Evolutionary conservation across 2,329 filamentous ascomycete species (phyloP).

Genomic region (Ophiostoma montium): DNA sequence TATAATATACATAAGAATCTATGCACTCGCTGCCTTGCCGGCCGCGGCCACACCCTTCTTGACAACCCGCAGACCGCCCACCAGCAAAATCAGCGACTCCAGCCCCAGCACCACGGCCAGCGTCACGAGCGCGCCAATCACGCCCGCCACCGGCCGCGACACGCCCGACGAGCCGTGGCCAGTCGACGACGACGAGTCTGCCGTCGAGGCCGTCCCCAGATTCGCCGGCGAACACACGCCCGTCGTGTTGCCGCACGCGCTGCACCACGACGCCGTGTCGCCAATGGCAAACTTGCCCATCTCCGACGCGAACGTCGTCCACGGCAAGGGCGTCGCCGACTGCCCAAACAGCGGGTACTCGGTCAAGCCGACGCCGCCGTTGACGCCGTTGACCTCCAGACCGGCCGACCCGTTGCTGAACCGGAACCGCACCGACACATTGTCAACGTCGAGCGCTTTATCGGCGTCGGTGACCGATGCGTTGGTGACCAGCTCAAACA

Average conservation of each 20-base stretch:
- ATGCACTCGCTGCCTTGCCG: constrained; percentile 8
- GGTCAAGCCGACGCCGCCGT: constrained; percentile 25
- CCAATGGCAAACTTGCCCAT: constrained; percentile 55
- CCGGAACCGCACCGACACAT: constrained; percentile 45
- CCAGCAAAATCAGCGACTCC: constrained; percentile 28
- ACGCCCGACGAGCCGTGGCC: constrained; percentile 29
- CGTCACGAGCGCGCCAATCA: constrained; percentile 60
- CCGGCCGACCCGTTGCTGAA: constrained; percentile 45
- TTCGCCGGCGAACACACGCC: constrained; percentile 42
- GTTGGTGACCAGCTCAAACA: constrained; percentile 56
- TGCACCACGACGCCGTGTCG: constrained; percentile 57
- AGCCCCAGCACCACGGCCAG: constrained; percentile 34
- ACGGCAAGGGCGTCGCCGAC: constrained; percentile 41
- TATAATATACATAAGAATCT: background rate
- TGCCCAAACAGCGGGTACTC: constrained; percentile 48
- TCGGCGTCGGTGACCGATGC: constrained; percentile 32
- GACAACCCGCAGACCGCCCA: constrained; percentile 31
- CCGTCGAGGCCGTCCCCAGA: constrained; percentile 15
- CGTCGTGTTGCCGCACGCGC: constrained; percentile 56
- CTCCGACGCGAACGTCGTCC: constrained; percentile 49
- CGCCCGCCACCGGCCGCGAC: constrained; percentile 60
- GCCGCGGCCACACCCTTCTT: constrained; percentile 23
- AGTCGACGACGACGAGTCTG: constrained; percentile 11
- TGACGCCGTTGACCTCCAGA: no score
- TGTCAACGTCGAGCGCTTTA: constrained; percentile 17